These are phyloP conservation scores for Talaromyces sp. DNA, from an alignment of 2,329 filamentous ascomycete species.

Conservation along the genomic window DNA sequence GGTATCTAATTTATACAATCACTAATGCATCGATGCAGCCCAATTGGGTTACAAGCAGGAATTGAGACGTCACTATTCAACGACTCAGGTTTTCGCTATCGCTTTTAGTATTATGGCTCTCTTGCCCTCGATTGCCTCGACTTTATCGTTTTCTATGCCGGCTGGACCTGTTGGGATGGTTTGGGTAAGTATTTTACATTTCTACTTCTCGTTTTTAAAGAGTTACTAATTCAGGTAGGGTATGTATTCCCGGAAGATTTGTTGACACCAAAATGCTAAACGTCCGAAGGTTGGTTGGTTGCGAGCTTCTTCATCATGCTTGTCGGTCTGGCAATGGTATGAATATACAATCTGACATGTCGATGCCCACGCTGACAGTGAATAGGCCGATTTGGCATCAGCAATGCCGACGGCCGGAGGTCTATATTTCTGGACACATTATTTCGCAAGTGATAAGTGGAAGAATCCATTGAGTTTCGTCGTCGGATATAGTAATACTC, in stretches of 20 bases:
- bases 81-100: constrained; percentile 62
- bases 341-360: constrained; percentile 26
- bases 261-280: neutral
- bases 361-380: neutral
- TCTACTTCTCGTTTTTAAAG: neutral
- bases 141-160: constrained; percentile 58
- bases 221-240: constrained; percentile 12
- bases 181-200: constrained; percentile 47
- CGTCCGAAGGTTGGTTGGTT: constrained; percentile 54
- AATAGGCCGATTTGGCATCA: constrained; percentile 50
- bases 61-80: constrained; percentile 60
- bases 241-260: constrained; percentile 9
- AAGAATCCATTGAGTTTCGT: constrained; percentile 60
- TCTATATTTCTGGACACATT: constrained; percentile 61
- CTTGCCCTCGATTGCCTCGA: constrained; percentile 61
- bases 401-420: constrained; percentile 61
- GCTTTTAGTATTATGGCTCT: constrained; percentile 62
- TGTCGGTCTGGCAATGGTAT: constrained; percentile 59
- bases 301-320: constrained; percentile 59
- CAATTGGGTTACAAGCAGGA: constrained; percentile 58
- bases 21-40: constrained; percentile 9
- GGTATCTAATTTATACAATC: neutral
- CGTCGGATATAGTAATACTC: constrained; percentile 61
- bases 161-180: constrained; percentile 62
- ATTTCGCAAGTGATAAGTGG: constrained; percentile 55